A percentile compares a stretch with the other conserved stretches of the same genome.
Conservation (phyloP, 306 rosid species). For the Prinsepia uniflora region DNA sequence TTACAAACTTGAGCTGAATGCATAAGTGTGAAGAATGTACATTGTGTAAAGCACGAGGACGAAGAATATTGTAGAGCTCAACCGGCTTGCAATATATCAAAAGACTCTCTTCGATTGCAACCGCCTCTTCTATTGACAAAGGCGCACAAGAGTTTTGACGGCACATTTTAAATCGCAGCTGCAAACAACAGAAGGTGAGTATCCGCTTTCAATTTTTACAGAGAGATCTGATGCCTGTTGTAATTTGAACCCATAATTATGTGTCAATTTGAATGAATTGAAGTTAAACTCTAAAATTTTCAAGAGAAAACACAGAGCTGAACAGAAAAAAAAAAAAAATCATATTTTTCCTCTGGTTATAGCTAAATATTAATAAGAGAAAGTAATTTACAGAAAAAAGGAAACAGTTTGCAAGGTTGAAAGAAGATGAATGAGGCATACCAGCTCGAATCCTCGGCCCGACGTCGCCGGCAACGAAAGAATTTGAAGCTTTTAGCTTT, state of each 20-base stretch:
- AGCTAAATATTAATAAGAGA: not conserved
- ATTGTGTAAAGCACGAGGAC: conserved; percentile 67
- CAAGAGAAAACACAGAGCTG: not conserved
- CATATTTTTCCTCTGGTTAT: too few species aligned
- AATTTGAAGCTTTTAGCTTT: not conserved
- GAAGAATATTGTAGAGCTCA: conserved; percentile 90
- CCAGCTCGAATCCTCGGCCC: not conserved
- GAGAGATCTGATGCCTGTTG: conserved; percentile 1
- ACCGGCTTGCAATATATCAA: conserved; percentile 92
- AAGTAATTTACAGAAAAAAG: not conserved
- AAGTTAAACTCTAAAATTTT: not conserved
- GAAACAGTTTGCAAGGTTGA: not conserved
- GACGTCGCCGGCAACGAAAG: not conserved
- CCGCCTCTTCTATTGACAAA: conserved; percentile 59
- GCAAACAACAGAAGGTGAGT: not conserved
- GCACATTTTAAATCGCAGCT: conserved; percentile 53
- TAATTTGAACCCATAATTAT: not conserved
- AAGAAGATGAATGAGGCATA: not conserved
- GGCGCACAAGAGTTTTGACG: conserved; percentile 59
- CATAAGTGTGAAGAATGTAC: conserved; percentile 34
- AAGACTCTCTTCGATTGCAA: conserved; percentile 77
- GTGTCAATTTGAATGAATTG: not conserved
- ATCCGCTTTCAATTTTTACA: not conserved
- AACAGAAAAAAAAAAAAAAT: not conserved
- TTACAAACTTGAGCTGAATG: not conserved